Base-by-base conservation (phyloP, 306 rosid genomes). In the Quercus aquifolioides region DNA sequence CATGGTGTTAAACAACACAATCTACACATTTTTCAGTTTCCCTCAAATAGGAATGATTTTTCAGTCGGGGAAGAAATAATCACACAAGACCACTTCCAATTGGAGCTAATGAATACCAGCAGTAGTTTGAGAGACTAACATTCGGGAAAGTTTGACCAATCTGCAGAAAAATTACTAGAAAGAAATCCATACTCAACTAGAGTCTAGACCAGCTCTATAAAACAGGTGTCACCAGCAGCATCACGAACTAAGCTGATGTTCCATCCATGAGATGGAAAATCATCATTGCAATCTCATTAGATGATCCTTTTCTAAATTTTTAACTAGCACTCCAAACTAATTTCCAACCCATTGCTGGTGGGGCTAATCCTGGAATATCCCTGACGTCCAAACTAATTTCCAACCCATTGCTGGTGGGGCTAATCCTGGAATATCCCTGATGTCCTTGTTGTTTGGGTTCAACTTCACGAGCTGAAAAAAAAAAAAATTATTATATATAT, bases 331-430 rank as follows among this genome's bases (percentile, higher is more conserved):
- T 77, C 90, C 90, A 91, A 41, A 92, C 89, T 87, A 95, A 79
- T 81, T 78, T 93, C 63, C 99, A 89, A 43, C 80, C 85, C 89
- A 71, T 71, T 15, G 80, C 98, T 0, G 98, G 98, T 58, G 99
- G 99, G 54, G 99, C 99, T 77, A 93, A 79, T 85, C 99, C 99
- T n/a, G 97, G 99, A 73, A 95, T 92, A 77, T 91, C 97, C 1
- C 84, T 91, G 65, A 91, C 91, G 85, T 87, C 89, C 85, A 91
- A 41, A 92, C 89, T 87, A 95, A 79, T 81, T 78, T 93, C 63
- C 99, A 89, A 43, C 80, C 85, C 89, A 71, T 71, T 15, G 80
- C 98, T 0, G 98, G 98, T 58, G 99, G 99, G 54, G 99, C 99
- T 77, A 93, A 79, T 85, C 99, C 99, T n/a, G 97, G 99, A 73